Percentiles rank a stretch among this genome's conserved stretches.
Conservation (phyloP, 768 basidiomycete species). For the Kwoniella mangroviensis region DNA sequence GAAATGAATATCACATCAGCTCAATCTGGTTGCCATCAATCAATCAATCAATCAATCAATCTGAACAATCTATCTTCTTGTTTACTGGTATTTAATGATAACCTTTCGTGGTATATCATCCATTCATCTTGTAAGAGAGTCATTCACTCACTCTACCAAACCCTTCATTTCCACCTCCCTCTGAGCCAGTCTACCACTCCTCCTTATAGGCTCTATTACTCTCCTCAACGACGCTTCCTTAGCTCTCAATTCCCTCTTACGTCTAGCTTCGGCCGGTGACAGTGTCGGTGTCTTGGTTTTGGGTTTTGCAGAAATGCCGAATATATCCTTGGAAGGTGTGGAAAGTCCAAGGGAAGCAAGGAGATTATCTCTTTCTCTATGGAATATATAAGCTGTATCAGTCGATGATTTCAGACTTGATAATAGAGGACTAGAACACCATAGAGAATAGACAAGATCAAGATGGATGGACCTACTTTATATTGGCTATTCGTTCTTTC, state of each 20-base stretch:
- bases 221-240: conserved; percentile 17
- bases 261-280: conserved; percentile 10
- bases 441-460: background rate
- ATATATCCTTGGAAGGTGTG: conserved; percentile 3
- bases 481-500: conserved; percentile 44
- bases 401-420: background rate
- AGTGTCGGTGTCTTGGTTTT: conserved; percentile 12
- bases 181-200: conserved; percentile 35
- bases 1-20: conserved; percentile 6
- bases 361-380: conserved; percentile 26
- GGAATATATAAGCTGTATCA: background rate
- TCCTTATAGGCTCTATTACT: conserved; percentile 20
- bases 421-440: too few species aligned
- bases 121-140: background rate
- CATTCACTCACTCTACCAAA: background rate
- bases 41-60: background rate
- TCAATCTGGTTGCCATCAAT: background rate
- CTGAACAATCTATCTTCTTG: background rate
- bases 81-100: background rate
- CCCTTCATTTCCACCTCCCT: conserved; percentile 11
- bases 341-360: conserved; percentile 22
- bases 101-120: background rate
- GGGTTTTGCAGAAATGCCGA: background rate
- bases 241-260: conserved; percentile 9
- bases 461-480: conserved; percentile 30